Evolutionary conservation across 768 basidiomycete genomes (phyloP).

Genomic region (Hypsizygus marmoreus): DNA sequence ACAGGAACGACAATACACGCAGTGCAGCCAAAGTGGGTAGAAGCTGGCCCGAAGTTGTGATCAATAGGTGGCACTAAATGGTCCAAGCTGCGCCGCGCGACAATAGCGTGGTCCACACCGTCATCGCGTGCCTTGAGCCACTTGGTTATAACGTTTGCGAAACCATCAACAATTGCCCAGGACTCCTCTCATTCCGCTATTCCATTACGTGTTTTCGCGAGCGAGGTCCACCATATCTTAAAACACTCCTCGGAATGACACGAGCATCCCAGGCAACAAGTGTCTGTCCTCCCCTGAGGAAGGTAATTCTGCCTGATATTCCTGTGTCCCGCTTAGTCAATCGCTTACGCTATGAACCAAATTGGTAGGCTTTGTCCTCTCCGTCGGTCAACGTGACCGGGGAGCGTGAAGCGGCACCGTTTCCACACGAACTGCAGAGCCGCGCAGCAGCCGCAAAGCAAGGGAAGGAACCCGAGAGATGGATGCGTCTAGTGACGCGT

Average conservation of each 20-base stretch:
- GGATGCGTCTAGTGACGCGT: conserved; percentile 32
- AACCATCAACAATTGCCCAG: too few species aligned
- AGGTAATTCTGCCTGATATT: conserved; percentile 23
- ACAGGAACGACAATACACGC: not conserved
- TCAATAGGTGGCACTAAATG: conserved; percentile 8
- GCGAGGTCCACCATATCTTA: not conserved
- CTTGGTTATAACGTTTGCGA: conserved; percentile 12
- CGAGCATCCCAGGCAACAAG: not conserved
- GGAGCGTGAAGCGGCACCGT: not conserved
- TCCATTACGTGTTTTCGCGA: too few species aligned
- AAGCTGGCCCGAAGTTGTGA: conserved; percentile 4
- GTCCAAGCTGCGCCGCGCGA: conserved; percentile 9
- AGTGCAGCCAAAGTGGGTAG: not conserved
- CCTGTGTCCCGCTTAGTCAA: not conserved
- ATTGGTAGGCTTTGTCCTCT: conserved; percentile 24
- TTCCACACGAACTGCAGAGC: conserved; percentile 16
- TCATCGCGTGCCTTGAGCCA: conserved; percentile 6
- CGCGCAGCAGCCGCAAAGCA: conserved; percentile 11
- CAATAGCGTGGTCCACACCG: conserved; percentile 16
- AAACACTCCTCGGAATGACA: too few species aligned
- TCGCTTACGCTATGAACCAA: not conserved
- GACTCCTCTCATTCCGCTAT: too few species aligned
- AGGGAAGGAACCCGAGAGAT: conserved; percentile 19
- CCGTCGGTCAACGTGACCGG: conserved; percentile 18
- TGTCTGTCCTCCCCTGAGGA: conserved; percentile 22